Conservation (phyloP, 2,329 filamentous ascomycete genomes). For the Alternaria gaisen region DNA sequence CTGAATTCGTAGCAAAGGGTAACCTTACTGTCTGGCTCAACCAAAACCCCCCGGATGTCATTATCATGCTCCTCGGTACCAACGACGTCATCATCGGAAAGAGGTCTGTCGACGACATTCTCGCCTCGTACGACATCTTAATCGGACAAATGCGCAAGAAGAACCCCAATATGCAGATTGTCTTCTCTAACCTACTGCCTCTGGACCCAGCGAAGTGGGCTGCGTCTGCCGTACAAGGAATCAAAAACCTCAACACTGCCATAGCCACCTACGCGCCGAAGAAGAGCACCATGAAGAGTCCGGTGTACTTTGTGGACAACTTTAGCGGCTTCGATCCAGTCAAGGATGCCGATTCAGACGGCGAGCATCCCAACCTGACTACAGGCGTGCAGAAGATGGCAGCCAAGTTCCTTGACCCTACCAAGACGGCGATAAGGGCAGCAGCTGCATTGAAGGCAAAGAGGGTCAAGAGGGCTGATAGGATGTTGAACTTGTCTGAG, state of each 20-base stretch:
- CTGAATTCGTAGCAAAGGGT: constrained; percentile 51
- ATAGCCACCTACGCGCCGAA: constrained; percentile 31
- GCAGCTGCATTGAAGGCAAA: constrained; percentile 18
- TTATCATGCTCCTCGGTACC: constrained; percentile 58
- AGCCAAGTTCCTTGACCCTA: constrained; percentile 33
- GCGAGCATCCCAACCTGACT: constrained; percentile 45
- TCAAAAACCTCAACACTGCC: constrained; percentile 30
- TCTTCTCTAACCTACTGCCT: constrained; percentile 47
- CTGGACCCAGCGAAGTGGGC: constrained; percentile 38
- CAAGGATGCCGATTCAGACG: constrained; percentile 41
- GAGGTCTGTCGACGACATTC: constrained; percentile 42
- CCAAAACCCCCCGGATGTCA: constrained; percentile 53
- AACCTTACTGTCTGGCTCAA: constrained; percentile 53
- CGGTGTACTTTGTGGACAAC: constrained; percentile 44
- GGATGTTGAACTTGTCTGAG: background rate
- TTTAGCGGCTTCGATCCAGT: constrained; percentile 38
- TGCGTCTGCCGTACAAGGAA: constrained; percentile 21
- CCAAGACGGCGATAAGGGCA: constrained; percentile 30
- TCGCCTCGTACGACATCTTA: constrained; percentile 51
- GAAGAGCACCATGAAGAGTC: constrained; percentile 31
- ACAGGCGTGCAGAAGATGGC: constrained; percentile 44
- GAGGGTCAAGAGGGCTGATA: constrained; percentile 10
- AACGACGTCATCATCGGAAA: constrained; percentile 55
- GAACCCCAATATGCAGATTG: constrained; percentile 53
- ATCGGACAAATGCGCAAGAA: constrained; percentile 55